Evolutionary conservation across 768 basidiomycete species (phyloP).

Genomic region (Xerocomellus intermedius): DNA sequence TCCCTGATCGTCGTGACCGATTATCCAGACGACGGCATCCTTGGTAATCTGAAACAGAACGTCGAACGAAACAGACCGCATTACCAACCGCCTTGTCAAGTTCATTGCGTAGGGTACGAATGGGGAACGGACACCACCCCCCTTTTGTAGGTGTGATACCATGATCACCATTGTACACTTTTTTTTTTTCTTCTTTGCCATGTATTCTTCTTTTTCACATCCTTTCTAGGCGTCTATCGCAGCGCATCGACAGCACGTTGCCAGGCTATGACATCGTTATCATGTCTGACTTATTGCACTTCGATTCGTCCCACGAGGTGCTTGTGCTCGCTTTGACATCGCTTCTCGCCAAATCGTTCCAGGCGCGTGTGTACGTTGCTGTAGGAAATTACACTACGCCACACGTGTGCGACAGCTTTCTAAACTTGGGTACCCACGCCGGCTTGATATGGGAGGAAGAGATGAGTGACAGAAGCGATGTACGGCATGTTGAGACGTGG

Average conservation of each 20-base stretch:
- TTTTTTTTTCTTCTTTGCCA: too few species aligned
- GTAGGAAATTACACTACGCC: conserved; percentile 61
- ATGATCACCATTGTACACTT: background rate
- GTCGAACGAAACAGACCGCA: conserved; percentile 46
- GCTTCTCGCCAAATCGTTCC: conserved; percentile 44
- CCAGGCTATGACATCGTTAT: conserved; percentile 56
- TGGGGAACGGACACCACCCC: conserved; percentile 56
- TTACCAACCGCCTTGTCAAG: conserved; percentile 39
- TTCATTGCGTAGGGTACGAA: conserved; percentile 53
- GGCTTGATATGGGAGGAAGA: conserved; percentile 53
- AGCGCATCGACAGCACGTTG: conserved; percentile 13
- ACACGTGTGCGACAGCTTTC: conserved; percentile 53
- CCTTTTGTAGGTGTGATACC: conserved; percentile 44
- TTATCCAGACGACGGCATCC: conserved; percentile 62
- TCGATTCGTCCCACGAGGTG: conserved; percentile 55
- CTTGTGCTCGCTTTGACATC: conserved; percentile 49
- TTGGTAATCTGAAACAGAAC: conserved; percentile 56
- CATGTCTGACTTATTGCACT: conserved; percentile 72
- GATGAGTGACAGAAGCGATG: conserved; percentile 6
- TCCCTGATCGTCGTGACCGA: conserved; percentile 61
- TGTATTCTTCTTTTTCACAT: background rate
- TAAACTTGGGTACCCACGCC: conserved; percentile 36
- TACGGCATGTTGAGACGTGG: conserved; percentile 39
- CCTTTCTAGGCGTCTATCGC: conserved; percentile 15
- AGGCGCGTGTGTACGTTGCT: conserved; percentile 54